These are phyloP conservation scores for Candida sithepensis DNA, from an alignment of 805 yeast species.

Conservation along the genomic window DNA sequence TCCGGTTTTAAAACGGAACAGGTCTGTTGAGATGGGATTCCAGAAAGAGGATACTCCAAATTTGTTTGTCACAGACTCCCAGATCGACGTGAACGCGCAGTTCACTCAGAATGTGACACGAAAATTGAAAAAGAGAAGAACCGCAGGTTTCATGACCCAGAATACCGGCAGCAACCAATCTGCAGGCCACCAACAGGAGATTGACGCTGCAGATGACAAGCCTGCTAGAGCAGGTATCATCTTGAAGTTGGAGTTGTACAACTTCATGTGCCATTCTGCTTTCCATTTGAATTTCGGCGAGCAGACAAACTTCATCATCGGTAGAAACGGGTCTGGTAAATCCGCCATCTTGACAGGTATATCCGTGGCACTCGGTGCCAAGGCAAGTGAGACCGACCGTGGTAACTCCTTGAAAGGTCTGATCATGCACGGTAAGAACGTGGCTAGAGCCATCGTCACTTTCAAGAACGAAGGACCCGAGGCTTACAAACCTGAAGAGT, in stretches of 20 bases:
- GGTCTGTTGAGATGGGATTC: no score
- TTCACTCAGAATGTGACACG: conserved; percentile 28
- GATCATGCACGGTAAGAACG: conserved; percentile 70
- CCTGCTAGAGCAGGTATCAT: conserved; percentile 65
- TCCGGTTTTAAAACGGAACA: no score
- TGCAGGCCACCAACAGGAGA: no score
- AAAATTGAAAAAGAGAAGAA: conserved; percentile 18
- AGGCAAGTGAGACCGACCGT: conserved; percentile 82
- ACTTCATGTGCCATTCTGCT: conserved; percentile 88
- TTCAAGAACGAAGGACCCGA: conserved; percentile 64
- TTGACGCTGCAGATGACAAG: conserved; percentile 17
- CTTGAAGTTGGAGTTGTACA: conserved; percentile 55
- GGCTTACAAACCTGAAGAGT: conserved; percentile 59
- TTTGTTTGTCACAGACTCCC: conserved; percentile 17
- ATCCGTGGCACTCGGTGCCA: conserved; percentile 83
- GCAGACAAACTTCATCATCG: conserved; percentile 79
- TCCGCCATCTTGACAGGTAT: conserved; percentile 86
- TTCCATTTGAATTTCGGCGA: conserved; percentile 76
- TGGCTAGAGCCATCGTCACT: conserved; percentile 64
- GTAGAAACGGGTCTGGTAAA: conserved; percentile 90
- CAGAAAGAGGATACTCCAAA: conserved; percentile 8
- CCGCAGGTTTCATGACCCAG: conserved; percentile 22
- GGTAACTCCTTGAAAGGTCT: conserved; percentile 68
- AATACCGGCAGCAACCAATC: no score
- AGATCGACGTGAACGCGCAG: conserved; percentile 23